Evolutionary conservation across 1,284 basidiomycete genomes (phyloP), one percentile per base, ranked within the genome.

Genomic region (Taiwanofungus camphoratus): DNA sequence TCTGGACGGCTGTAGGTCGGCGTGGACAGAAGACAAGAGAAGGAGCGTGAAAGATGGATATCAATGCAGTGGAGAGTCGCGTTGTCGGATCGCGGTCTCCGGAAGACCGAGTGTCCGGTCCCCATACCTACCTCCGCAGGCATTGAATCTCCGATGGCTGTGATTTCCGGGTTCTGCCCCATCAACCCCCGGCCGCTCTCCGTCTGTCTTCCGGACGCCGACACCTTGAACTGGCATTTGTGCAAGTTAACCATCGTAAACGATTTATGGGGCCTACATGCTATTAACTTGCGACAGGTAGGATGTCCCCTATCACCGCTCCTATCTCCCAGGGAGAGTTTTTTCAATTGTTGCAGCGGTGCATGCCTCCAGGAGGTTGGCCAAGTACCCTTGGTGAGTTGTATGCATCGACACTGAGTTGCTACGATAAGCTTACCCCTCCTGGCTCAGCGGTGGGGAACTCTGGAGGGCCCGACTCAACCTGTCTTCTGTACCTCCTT

Each of bases 401-500:
- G 2, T 49, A 15, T 36, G 48, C 19, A 34, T 31, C 20, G 21
- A 19, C 23, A 4, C 13, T 13, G 19, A 12, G 1, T 9, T 39
- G 24, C n/a, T 23, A 21, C 20, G 24, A 27, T n/a, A 20, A 8
- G 7, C 20, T 44, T 24, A 45, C 20, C 0, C 26, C 8, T 15
- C 16, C 19, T 26, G 23, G 18, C 5, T 24, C 48, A 87, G 87
- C 73, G 27, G 72, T 89, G 20, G 87, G 81, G 18, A 80, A 81
- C 56, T 90, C 87, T 15, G 87, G 83, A 9, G 87, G 87, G 2
- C 76, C 86, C 9, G 87, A 90, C 58, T 90, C 87, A 4, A 79
- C 81, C 1, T 85, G 82, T 57, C 68, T 90, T 4, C 66, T 89
- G 8, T 86, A 77, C 54, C 73, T 89, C 8, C 63, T 88, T n/a